Percentiles rank a stretch among this genome's conserved stretches.
Conservation (phyloP, 306 rosid genomes). For the Vigna hirtella region DNA sequence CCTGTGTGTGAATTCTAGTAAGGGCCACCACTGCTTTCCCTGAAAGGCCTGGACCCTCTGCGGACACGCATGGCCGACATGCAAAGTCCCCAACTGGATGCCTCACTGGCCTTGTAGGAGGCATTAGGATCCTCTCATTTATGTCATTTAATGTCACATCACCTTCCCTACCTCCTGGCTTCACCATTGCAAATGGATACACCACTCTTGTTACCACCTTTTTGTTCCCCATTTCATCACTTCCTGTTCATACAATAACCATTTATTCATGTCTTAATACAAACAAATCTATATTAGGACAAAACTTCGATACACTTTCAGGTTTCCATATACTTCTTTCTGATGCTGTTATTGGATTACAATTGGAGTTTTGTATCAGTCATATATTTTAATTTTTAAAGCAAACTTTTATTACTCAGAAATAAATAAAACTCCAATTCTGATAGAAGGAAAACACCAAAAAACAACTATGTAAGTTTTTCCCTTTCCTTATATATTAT, state of each 20-base stretch:
- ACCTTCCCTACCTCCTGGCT: conserved; percentile 91
- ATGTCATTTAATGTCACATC: conserved; percentile 94
- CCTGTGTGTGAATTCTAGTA: conserved; percentile 88
- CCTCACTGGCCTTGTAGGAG: conserved; percentile 86
- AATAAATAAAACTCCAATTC: neutral
- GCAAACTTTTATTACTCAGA: neutral
- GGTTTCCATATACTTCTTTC: neutral
- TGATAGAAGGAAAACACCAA: neutral
- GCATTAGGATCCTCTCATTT: conserved; percentile 87
- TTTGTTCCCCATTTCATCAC: conserved; percentile 38
- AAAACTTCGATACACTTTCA: neutral
- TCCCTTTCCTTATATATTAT: neutral
- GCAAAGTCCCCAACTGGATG: conserved; percentile 98
- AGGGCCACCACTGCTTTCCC: conserved; percentile 97
- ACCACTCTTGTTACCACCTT: conserved; percentile 55
- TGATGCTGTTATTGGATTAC: neutral
- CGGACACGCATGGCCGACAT: conserved; percentile 88
- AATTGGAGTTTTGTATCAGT: neutral
- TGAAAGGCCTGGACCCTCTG: conserved; percentile 85
- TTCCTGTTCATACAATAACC: conserved; percentile 34
- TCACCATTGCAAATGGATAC: conserved; percentile 95
- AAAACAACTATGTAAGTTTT: neutral
- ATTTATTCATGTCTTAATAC: neutral
- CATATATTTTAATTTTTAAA: neutral
- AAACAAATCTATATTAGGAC: neutral